These are phyloP conservation scores for Aspergillus amoenus DNA, from an alignment of 2,329 filamentous ascomycete species.

Conservation along the genomic window DNA sequence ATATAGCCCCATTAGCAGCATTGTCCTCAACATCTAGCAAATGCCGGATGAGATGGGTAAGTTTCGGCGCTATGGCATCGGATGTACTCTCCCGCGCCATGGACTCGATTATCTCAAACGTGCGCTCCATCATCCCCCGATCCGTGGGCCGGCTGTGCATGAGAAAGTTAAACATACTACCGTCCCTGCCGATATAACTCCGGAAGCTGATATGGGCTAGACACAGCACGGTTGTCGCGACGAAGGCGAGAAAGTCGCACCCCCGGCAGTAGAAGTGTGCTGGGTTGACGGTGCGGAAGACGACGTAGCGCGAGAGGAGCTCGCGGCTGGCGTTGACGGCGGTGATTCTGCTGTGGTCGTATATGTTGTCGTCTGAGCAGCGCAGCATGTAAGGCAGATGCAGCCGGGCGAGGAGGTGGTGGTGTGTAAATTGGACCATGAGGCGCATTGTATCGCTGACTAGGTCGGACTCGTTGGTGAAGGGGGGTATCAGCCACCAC, in stretches of 20 bases:
- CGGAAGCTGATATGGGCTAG: slow-evolving; percentile 50
- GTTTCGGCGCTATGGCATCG: background rate
- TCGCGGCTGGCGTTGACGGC: slow-evolving; percentile 54
- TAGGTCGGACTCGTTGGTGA: slow-evolving; percentile 20
- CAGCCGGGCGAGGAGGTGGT: slow-evolving; percentile 52
- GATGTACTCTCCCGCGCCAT: background rate
- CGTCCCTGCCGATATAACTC: background rate
- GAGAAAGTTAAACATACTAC: background rate
- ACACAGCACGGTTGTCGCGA: slow-evolving; percentile 42
- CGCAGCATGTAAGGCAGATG: slow-evolving; percentile 58
- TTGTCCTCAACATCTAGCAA: slow-evolving; percentile 43
- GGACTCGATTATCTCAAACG: slow-evolving; percentile 33
- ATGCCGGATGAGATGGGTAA: slow-evolving; percentile 27
- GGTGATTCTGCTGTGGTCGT: slow-evolving; percentile 51
- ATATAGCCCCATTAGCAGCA: slow-evolving; percentile 25
- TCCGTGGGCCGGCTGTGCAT: slow-evolving; percentile 26
- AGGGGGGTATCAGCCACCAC: slow-evolving; percentile 50
- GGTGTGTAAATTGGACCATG: slow-evolving; percentile 53
- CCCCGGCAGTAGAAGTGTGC: slow-evolving; percentile 47
- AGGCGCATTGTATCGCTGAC: slow-evolving; percentile 36
- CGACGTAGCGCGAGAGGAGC: slow-evolving; percentile 50
- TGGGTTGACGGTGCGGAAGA: slow-evolving; percentile 46
- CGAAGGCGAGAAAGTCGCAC: slow-evolving; percentile 52
- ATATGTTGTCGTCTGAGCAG: slow-evolving; percentile 31
- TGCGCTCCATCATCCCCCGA: slow-evolving; percentile 43